phyloP scores from a whole-genome alignment of 1,139 yeast genomes.

The Blastobotrys aristatus region DNA sequence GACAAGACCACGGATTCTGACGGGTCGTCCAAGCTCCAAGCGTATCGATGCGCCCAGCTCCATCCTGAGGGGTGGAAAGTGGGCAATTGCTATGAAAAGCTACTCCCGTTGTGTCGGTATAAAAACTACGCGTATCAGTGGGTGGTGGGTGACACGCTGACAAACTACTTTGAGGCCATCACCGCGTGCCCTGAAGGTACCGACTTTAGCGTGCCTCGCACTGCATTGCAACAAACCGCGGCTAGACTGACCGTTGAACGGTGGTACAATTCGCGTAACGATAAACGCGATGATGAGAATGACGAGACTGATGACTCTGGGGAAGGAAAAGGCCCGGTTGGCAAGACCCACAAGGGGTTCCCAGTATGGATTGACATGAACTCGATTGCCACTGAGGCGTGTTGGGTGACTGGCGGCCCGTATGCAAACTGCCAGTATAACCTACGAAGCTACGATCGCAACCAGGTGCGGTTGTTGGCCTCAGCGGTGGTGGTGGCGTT shows the following conservation, averaged over 20 bases:
- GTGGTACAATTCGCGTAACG: slow-evolving; percentile 7
- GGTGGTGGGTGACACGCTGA: slow-evolving; percentile 37
- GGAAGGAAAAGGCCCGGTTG: slow-evolving; percentile 6
- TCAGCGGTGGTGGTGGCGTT: slow-evolving; percentile 61
- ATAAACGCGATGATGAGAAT: neutral
- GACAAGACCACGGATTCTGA: slow-evolving; percentile 13
- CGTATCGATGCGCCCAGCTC: slow-evolving; percentile 59
- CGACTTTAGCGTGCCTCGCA: slow-evolving; percentile 53
- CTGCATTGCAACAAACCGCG: slow-evolving; percentile 44
- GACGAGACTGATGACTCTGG: neutral
- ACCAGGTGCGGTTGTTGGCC: slow-evolving; percentile 58
- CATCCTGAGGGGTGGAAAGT: slow-evolving; percentile 50
- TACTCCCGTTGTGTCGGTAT: slow-evolving; percentile 54
- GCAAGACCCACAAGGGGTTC: slow-evolving; percentile 5
- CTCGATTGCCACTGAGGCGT: slow-evolving; percentile 63
- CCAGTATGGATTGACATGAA: slow-evolving; percentile 78
- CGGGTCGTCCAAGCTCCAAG: slow-evolving; percentile 33
- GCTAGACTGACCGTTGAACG: slow-evolving; percentile 28
- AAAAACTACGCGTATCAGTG: slow-evolving; percentile 39
- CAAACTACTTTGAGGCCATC: slow-evolving; percentile 51
- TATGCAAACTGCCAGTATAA: slow-evolving; percentile 76
- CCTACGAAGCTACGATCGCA: slow-evolving; percentile 44
- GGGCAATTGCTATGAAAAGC: slow-evolving; percentile 55
- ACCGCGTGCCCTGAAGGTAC: slow-evolving; percentile 49
- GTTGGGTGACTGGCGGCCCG: slow-evolving; percentile 88